Percentiles rank a stretch among this genome's conserved stretches.
phyloP scores from a whole-genome alignment of 331 rosid genomes.

The Arachis monticola region DNA sequence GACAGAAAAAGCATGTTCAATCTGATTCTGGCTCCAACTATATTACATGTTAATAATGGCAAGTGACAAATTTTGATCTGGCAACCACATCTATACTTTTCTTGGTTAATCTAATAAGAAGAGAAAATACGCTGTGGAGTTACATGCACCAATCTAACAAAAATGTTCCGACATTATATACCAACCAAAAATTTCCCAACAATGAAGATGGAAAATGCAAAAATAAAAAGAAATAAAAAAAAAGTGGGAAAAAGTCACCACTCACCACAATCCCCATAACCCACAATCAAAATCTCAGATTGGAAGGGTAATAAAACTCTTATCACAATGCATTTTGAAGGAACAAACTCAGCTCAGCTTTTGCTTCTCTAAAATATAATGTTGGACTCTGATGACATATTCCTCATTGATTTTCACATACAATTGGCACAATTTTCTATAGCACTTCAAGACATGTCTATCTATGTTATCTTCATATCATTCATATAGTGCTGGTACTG shows the following conservation, averaged over 20 bases:
- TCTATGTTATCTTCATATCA: conserved; percentile 75
- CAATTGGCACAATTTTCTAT: conserved; percentile 58
- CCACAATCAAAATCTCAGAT: conserved; percentile 39
- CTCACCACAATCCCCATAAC: conserved; percentile 34
- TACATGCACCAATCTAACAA: conserved; percentile 4
- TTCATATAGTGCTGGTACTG: conserved; percentile 84
- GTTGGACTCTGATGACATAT: conserved; percentile 51
- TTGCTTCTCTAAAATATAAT: conserved; percentile 71
- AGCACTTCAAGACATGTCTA: conserved; percentile 56
- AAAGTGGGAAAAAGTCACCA: conserved; percentile 1
- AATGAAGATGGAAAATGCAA: conserved; percentile 40
- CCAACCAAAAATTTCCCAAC: conserved; percentile 31
- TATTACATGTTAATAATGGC: conserved; percentile 28
- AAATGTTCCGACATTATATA: conserved; percentile 33
- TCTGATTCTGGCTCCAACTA: not conserved
- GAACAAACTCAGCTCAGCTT: conserved; percentile 65
- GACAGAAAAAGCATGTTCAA: no score
- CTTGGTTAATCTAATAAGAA: conserved; percentile 28
- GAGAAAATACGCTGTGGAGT: not conserved
- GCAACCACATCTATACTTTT: conserved; percentile 11
- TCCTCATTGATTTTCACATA: conserved; percentile 63
- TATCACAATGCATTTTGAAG: conserved; percentile 26
- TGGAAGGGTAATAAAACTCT: not conserved
- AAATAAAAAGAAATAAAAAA: not conserved
- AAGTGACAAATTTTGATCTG: conserved; percentile 10